These are phyloP conservation scores for Lobosporangium transversale DNA, from an alignment of 192 early-diverging fungal genomes.

Conservation along the genomic window DNA sequence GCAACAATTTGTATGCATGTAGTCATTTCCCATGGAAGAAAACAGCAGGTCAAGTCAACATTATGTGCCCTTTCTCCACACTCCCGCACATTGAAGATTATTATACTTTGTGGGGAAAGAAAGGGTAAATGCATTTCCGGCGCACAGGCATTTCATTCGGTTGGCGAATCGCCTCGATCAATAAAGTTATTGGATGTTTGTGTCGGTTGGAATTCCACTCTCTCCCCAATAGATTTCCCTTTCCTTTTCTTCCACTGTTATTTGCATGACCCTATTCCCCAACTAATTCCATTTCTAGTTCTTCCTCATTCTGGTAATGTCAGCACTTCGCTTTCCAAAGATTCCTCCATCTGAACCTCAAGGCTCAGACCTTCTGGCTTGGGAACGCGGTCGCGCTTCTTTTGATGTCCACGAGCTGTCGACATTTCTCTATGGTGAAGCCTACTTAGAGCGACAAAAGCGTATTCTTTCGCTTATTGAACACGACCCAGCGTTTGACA, in stretches of 20 bases:
- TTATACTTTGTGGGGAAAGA: background rate
- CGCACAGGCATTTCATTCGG: background rate
- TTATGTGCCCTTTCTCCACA: too few relatives aligned
- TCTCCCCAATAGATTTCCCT: background rate
- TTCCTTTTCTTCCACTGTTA: background rate
- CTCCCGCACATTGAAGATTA: background rate
- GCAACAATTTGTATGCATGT: too few relatives aligned
- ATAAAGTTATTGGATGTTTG: too few relatives aligned
- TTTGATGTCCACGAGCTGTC: slow-evolving; percentile 74
- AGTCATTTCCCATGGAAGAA: too few relatives aligned
- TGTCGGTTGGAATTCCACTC: too few relatives aligned
- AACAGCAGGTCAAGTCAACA: too few relatives aligned
- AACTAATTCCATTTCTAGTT: background rate
- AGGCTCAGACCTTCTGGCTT: slow-evolving; percentile 60
- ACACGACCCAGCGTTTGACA: slow-evolving; percentile 77
- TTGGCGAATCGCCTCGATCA: too few relatives aligned
- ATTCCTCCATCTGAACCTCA: slow-evolving; percentile 56
- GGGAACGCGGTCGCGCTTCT: slow-evolving; percentile 71
- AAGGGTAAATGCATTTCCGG: background rate
- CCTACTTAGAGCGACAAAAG: slow-evolving; percentile 61
- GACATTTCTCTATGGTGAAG: slow-evolving; percentile 71
- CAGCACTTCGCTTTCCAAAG: slow-evolving; percentile 48
- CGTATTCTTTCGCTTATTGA: slow-evolving; percentile 69
- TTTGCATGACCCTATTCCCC: too few relatives aligned
- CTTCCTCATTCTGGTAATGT: slow-evolving; percentile 12